Base-by-base conservation (phyloP, 2,329 filamentous ascomycete species). In the Shiraia bambusicola region DNA sequence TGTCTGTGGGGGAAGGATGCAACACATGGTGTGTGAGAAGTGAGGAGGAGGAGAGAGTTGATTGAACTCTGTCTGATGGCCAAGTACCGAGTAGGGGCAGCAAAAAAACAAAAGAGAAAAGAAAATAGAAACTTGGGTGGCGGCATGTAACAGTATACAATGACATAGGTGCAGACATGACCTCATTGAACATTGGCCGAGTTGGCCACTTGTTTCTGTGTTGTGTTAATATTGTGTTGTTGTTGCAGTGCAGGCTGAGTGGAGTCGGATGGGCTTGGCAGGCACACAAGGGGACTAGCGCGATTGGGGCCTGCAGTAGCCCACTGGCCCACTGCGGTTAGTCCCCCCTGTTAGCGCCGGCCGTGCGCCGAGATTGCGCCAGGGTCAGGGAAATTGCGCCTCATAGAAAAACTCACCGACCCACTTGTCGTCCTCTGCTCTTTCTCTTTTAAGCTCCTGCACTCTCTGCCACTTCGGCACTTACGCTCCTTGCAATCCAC, bases 311-410 rank as follows among this genome's bases (percentile, higher is more conserved):
- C 25, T 14, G 17, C 13, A 25, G 31, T 22, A 16, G 25, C 37
- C 35, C n/a, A n/a, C n/a, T n/a, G n/a, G n/a, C n/a, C n/a, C n/a
- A n/a, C n/a, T n/a, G n/a, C n/a, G n/a, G n/a, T n/a, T n/a, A n/a
- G n/a, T n/a, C n/a, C n/a, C n/a, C n/a, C 40, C 40, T 29, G 27
- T 36, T 50, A 48, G 51, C 40, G 51, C 45, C 30, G 9, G 29
- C 15, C 25, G 31, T 37, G 15, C 14, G 22, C 49, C 56, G 55
- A 61, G 49, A 59, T 61, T 58, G 51, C 49, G 28, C 45, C 45
- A 48, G 45, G 47, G 33, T 29, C 39, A 31, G 49, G 54, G 58
- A 61, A 45, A 61, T 61, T 59, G 53, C 54, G 45, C 45, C 52
- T 53, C 50, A 50, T 50, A 57, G 41, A 42, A 44, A 22, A 38